Evolutionary conservation across 148 eudicot species (phyloP), one percentile per base, ranked within the genome.

Genomic region (Polygonum maritimum): DNA sequence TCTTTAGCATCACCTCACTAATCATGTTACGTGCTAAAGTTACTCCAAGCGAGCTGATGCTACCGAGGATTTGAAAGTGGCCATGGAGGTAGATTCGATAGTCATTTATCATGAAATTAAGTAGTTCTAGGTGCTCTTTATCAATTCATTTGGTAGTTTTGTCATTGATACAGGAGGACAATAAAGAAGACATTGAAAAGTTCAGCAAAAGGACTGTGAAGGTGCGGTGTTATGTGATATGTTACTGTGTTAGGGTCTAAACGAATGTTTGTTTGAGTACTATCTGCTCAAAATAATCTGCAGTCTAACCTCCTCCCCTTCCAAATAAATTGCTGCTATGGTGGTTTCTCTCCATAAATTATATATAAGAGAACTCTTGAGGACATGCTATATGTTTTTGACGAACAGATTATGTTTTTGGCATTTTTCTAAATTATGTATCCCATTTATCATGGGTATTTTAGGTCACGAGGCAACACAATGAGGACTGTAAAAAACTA

Each of bases 141-240:
- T 65, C 70, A 33, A 65, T 65, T 12, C 40, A 65, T 65, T 60
- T 65, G 70, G 21, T 26, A 65, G 38, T 26, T 65, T 65, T 65
- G 40, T 79, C 69, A 18, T 52, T 52, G 11, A 63, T 87, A 84
- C 88, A 95, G 97, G 74, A 86, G 76, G 98, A 96, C 49, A 89
- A 92, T 76, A 88, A 89, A 89, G 99, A 95, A 80, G 94, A 87
- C 49, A 92, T 90, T 62, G 99, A 95, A 87, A 95, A 95, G 78
- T 92, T 90, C 85, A 95, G 99, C 79, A 95, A 95, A 78, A 86
- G 97, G 69, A 95, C 99, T 40, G 98, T 95, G 38, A 92, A 95
- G 94, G 98, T 92, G 67, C 5, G 70, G 40, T 65, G 40, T 65
- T 65, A 33, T 35, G 14, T 65, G 41, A 33, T 65, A 14, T 5